phyloP scores from a whole-genome alignment of 2,329 filamentous ascomycete genomes.

The Ustulina deusta region DNA sequence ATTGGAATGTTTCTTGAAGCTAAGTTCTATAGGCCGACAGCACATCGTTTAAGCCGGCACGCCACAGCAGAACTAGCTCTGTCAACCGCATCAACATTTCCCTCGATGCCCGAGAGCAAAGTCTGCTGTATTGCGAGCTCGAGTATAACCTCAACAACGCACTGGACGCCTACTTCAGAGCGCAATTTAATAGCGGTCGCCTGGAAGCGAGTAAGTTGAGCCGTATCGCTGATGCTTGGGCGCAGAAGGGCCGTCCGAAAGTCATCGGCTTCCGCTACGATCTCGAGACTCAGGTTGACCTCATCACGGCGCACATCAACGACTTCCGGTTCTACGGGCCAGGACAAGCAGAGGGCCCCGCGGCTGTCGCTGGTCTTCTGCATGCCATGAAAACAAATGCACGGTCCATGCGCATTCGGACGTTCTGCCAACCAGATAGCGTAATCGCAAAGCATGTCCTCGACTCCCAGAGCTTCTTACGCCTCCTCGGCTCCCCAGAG shows the following conservation, averaged over 20 bases:
- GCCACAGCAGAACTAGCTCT: slow-evolving; percentile 14
- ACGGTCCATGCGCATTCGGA: slow-evolving; percentile 64
- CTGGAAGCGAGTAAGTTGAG: slow-evolving; percentile 64
- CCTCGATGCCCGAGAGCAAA: slow-evolving; percentile 67
- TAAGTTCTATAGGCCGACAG: slow-evolving; percentile 37
- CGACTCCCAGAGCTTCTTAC: slow-evolving; percentile 64
- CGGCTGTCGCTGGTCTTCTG: slow-evolving; percentile 62
- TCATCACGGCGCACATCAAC: slow-evolving; percentile 62
- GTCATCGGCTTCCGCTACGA: slow-evolving; percentile 71
- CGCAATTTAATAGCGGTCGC: slow-evolving; percentile 67
- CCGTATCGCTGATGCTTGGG: slow-evolving; percentile 64
- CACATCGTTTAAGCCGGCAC: slow-evolving; percentile 31
- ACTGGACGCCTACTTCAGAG: slow-evolving; percentile 64
- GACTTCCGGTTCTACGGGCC: slow-evolving; percentile 68
- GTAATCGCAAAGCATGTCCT: slow-evolving; percentile 69
- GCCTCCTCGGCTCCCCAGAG: slow-evolving; percentile 61
- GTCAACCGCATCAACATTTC: slow-evolving; percentile 55
- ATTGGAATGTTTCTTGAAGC: slow-evolving; percentile 20
- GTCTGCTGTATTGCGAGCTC: slow-evolving; percentile 69
- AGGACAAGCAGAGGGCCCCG: slow-evolving; percentile 54
- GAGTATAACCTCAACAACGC: slow-evolving; percentile 66
- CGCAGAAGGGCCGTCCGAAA: slow-evolving; percentile 63
- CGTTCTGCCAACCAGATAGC: slow-evolving; percentile 69
- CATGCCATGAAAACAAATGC: slow-evolving; percentile 66
- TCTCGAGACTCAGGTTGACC: slow-evolving; percentile 69